Evolutionary conservation across 2,329 filamentous ascomycete genomes (phyloP), one percentile per base, ranked within the genome.

Genomic region (Epichloe festucae): DNA sequence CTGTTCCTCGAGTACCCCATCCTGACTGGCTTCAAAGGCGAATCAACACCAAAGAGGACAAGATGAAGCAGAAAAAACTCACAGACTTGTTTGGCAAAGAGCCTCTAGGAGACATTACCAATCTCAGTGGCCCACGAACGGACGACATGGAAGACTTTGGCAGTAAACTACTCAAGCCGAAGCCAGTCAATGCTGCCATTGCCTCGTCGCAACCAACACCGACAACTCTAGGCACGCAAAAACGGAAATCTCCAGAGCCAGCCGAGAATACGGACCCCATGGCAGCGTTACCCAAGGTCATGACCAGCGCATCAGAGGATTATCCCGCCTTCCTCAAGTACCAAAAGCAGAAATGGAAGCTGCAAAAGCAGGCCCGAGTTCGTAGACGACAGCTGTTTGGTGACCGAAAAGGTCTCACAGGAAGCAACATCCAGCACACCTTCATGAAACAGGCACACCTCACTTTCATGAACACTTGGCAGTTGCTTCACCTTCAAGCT

Each of bases 311-410:
- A 19, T 87, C 82, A 0, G 82, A 93, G 47, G 85, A 98, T 66
- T 99, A 99, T 59, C 73, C 81, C 17, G 88, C 81, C 0, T 98
- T 95, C 73, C 67, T 99, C 50, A 78, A 85, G 62, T 97, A 97
- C 62, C 93, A 98, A 65, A 99, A 99, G 69, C 82, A 90, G 70
- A 98, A 98, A 68, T 99, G 93, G 93, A 96, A 91, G 71, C 85
- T 97, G 39, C 93, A 99, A 65, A 95, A 89, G 63, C 86, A 95
- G 65, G 89, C 91, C 36, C 82, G 93, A 21, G 77, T 84, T 54
- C 83, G 91, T 43, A 79, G 94, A 56, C 81, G 91, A 47, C 93
- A 98, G 65, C 74, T 98, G 1, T 98, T 98, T 61, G 93, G 93
- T 54, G 91, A 98, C 61, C 84, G 85, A 52, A 79, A 83, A 54